Percentiles rank a stretch among this genome's conserved stretches.
Evolutionary conservation across 192 early-diverging fungal genomes (phyloP).

Genomic region (Phycomyces nitens): DNA sequence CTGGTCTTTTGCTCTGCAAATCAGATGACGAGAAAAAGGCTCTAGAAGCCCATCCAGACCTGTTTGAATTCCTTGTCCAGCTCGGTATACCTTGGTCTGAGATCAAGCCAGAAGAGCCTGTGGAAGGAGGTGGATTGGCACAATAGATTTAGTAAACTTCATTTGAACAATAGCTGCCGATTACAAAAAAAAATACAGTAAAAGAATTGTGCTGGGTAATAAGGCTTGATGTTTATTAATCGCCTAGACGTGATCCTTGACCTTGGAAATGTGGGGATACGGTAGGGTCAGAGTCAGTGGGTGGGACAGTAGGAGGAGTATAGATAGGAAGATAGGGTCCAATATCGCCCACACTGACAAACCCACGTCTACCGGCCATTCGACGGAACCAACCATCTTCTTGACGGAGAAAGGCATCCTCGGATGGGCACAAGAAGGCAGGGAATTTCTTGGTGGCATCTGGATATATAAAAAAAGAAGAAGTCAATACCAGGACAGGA

Average conservation of each 20-base stretch:
- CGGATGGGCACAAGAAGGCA: not conserved
- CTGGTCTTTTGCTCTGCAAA: conserved; percentile 46
- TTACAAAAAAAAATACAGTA: too few relatives aligned
- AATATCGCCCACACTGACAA: conserved; percentile 5
- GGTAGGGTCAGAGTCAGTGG: not conserved
- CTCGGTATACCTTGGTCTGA: conserved; percentile 7
- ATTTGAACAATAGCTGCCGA: too few relatives aligned
- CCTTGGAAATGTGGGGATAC: not conserved
- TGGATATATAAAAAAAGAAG: not conserved
- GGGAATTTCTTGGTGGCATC: conserved; percentile 4
- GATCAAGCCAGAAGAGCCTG: not conserved
- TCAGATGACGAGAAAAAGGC: conserved; percentile 37
- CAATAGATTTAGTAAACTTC: not conserved
- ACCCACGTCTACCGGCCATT: not conserved
- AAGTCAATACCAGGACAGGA: not conserved
- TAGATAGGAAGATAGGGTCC: conserved; percentile 13
- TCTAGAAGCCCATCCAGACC: conserved; percentile 8
- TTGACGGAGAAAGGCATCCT: not conserved
- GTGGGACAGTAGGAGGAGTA: not conserved
- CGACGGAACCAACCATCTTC: conserved; percentile 3
- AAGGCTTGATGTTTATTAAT: too few relatives aligned
- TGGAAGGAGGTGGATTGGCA: not conserved
- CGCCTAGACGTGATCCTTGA: not conserved
- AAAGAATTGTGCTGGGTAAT: too few relatives aligned
- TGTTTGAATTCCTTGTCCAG: conserved; percentile 14